A percentile compares a stretch with the other conserved stretches of the same genome.
Evolutionary conservation across 1,284 basidiomycete genomes (phyloP).

Genomic region (Irpex sp.): DNA sequence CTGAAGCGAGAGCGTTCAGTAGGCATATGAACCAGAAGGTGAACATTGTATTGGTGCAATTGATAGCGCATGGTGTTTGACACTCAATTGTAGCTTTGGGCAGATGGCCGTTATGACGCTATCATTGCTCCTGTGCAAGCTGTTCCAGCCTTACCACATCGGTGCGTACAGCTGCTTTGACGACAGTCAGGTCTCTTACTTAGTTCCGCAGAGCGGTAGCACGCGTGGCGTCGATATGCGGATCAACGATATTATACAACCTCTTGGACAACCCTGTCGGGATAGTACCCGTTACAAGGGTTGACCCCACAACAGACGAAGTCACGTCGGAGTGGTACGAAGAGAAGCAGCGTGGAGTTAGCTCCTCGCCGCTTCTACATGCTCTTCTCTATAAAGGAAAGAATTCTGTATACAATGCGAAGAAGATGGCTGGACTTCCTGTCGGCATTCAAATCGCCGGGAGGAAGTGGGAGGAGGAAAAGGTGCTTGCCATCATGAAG

Average conservation of each 20-base stretch:
- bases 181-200: not conserved
- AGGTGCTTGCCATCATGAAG: constrained; percentile 40
- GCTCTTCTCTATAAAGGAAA: constrained; percentile 8
- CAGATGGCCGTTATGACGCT: constrained; percentile 63
- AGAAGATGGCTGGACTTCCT: constrained; percentile 56
- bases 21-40: constrained; percentile 58
- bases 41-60: constrained; percentile 13
- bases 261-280: constrained; percentile 78
- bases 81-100: constrained; percentile 56
- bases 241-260: constrained; percentile 54
- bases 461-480: constrained; percentile 54
- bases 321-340: constrained; percentile 53
- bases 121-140: constrained; percentile 76
- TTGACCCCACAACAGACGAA: constrained; percentile 61
- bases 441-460: constrained; percentile 60
- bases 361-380: constrained; percentile 2
- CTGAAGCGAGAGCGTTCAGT: constrained; percentile 49
- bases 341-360: not conserved
- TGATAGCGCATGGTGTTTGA: not conserved
- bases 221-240: constrained; percentile 16
- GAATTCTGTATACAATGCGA: constrained; percentile 42
- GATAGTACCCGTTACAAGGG: constrained; percentile 76
- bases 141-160: constrained; percentile 69
- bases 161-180: constrained; percentile 34
- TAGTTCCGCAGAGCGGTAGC: constrained; percentile 15